Conservation (phyloP, 208 protist genomes). For the Crithidia fasciculata region DNA sequence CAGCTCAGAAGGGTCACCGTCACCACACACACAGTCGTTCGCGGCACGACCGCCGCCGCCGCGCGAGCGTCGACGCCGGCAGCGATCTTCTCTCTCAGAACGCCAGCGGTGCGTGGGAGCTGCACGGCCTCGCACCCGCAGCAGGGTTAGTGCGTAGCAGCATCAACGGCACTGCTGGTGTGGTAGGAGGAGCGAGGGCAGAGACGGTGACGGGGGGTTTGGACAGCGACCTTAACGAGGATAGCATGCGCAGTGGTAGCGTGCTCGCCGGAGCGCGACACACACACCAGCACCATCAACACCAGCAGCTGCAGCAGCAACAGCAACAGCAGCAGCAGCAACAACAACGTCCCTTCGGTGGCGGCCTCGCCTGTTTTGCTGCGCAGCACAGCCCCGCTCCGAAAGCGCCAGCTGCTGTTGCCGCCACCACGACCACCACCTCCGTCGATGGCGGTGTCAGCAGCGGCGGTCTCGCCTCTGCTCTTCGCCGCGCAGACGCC, state of each 20-base stretch:
- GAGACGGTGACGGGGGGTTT: neutral
- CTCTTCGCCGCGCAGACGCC: constrained; percentile 4
- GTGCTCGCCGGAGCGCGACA: neutral
- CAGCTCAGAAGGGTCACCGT: no score
- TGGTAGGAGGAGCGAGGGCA: no score
- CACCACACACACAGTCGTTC: neutral
- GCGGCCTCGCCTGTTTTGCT: constrained; percentile 14
- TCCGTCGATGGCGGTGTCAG: neutral
- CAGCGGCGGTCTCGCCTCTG: neutral
- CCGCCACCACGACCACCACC: no score
- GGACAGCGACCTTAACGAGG: neutral
- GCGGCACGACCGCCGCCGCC: neutral
- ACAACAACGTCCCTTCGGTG: constrained; percentile 9
- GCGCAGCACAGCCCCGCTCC: constrained; percentile 15
- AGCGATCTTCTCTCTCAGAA: constrained; percentile 15
- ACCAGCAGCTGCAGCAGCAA: neutral
- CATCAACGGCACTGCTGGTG: neutral
- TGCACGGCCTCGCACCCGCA: constrained; percentile 5
- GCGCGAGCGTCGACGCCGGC: neutral
- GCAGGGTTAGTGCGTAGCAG: neutral
- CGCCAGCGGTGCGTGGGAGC: constrained; percentile 3
- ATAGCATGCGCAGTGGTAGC: constrained; percentile 16
- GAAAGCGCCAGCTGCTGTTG: neutral
- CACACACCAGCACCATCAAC: no score
- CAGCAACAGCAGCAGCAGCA: constrained; percentile 16